A percentile compares a stretch with the other conserved stretches of the same genome.
phyloP scores from a whole-genome alignment of 345 rosid genomes.

The Gossypium mustelinum region DNA sequence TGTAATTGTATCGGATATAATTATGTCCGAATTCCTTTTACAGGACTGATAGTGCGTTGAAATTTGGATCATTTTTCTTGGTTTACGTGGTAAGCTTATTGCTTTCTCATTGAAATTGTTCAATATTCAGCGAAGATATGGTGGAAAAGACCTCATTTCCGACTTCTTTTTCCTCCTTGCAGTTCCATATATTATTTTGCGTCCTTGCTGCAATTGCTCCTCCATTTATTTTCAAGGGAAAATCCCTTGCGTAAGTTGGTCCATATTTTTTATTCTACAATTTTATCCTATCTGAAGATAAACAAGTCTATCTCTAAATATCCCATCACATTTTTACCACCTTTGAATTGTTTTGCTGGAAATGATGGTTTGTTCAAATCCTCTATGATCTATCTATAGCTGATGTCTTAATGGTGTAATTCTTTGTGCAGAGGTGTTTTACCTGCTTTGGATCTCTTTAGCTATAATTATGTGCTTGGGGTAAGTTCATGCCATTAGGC shows the following conservation, averaged over 20 bases:
- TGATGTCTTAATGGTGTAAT: conserved; percentile 28
- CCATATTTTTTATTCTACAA: not conserved
- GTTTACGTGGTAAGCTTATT: conserved; percentile 55
- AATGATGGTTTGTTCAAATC: too few relatives aligned
- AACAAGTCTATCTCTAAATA: not conserved
- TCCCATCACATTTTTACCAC: not conserved
- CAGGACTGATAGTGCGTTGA: conserved; percentile 98
- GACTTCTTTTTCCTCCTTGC: conserved; percentile 33
- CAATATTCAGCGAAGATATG: conserved; percentile 10
- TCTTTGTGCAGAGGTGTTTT: conserved; percentile 72
- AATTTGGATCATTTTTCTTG: conserved; percentile 91
- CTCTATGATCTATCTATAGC: not conserved
- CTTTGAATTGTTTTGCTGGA: too few relatives aligned
- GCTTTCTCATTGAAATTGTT: conserved; percentile 6
- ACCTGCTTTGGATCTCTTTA: conserved; percentile 69
- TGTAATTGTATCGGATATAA: not conserved
- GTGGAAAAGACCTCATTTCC: conserved; percentile 15
- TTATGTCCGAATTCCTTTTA: conserved; percentile 21
- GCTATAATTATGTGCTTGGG: conserved; percentile 57
- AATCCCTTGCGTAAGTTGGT: conserved; percentile 77
- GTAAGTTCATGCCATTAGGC: conserved; percentile 38
- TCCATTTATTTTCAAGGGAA: conserved; percentile 89
- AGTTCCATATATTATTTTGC: conserved; percentile 86
- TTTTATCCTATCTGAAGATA: not conserved
- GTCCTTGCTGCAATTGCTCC: conserved; percentile 87